Evolutionary conservation across 164 flowering plant species (phyloP).

Genomic region (Saururus chinensis): DNA sequence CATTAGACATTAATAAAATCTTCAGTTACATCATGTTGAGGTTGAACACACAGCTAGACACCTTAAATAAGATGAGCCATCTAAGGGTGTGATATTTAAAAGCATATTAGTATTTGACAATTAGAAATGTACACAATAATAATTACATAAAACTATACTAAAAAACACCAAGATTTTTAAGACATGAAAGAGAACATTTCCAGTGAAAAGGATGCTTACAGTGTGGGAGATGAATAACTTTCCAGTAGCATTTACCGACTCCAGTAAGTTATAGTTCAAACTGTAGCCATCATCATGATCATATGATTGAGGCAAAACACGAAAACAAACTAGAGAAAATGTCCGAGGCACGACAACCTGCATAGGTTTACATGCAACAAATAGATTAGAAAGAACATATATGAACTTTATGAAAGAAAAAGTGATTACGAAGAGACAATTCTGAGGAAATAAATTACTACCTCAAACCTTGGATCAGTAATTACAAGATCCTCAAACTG

Average conservation of each 20-base stretch:
- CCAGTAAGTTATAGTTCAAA: conserved; percentile 54
- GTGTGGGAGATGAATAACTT: conserved; percentile 71
- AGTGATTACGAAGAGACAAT: not conserved
- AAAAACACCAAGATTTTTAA: not conserved
- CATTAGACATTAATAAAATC: no score
- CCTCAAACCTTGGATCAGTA: conserved; percentile 80
- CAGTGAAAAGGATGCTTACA: conserved; percentile 16
- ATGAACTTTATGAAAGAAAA: not conserved
- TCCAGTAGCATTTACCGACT: conserved; percentile 69
- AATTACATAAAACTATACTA: not conserved
- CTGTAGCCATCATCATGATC: conserved; percentile 33
- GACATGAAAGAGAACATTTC: not conserved
- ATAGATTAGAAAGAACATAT: no score
- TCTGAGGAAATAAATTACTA: conserved; percentile 10
- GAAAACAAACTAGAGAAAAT: conserved; percentile 79
- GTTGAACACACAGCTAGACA: no score
- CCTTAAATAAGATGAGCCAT: no score
- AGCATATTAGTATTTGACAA: no score
- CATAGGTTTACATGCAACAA: not conserved
- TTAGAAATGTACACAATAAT: no score
- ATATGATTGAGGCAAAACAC: conserved; percentile 33
- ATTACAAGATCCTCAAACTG: conserved; percentile 64
- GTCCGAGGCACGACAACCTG: conserved; percentile 65
- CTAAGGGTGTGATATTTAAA: no score
- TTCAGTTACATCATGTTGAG: no score